These are phyloP conservation scores for Quercus phellos DNA, from an alignment of 331 rosid species.

Conservation along the genomic window DNA sequence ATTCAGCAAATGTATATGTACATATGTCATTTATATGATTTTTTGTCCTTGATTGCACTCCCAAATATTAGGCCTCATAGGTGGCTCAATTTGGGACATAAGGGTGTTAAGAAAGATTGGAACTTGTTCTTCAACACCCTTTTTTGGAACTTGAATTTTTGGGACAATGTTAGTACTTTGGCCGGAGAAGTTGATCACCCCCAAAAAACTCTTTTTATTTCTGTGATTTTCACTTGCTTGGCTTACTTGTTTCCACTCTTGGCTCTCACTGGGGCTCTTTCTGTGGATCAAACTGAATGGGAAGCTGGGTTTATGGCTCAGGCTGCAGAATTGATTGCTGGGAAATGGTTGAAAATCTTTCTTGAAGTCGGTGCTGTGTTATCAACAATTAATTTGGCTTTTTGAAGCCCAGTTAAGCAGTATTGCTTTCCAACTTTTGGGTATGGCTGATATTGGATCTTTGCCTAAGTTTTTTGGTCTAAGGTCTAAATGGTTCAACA, in stretches of 20 bases:
- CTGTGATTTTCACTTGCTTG: conserved; percentile 67
- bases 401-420: too few species aligned
- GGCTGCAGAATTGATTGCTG: too few species aligned
- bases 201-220: conserved; percentile 46
- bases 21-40: too few species aligned
- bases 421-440: too few species aligned
- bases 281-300: conserved; percentile 35
- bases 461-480: conserved; percentile 27
- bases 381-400: too few species aligned
- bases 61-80: conserved; percentile 54
- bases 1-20: too few species aligned
- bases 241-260: conserved; percentile 59
- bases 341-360: too few species aligned
- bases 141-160: conserved; percentile 82
- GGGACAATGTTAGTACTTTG: conserved; percentile 76
- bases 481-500: conserved; percentile 33
- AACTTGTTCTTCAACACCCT: conserved; percentile 58
- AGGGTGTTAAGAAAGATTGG: conserved; percentile 64
- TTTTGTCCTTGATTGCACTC: conserved; percentile 34
- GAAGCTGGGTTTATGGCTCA: neutral
- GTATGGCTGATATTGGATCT: conserved; percentile 17
- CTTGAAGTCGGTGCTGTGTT: too few species aligned
- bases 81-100: conserved; percentile 60
- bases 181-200: conserved; percentile 85
- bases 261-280: conserved; percentile 50